These are phyloP conservation scores for Xylaria sp. DNA, from an alignment of 2,329 filamentous ascomycete genomes.

Conservation along the genomic window DNA sequence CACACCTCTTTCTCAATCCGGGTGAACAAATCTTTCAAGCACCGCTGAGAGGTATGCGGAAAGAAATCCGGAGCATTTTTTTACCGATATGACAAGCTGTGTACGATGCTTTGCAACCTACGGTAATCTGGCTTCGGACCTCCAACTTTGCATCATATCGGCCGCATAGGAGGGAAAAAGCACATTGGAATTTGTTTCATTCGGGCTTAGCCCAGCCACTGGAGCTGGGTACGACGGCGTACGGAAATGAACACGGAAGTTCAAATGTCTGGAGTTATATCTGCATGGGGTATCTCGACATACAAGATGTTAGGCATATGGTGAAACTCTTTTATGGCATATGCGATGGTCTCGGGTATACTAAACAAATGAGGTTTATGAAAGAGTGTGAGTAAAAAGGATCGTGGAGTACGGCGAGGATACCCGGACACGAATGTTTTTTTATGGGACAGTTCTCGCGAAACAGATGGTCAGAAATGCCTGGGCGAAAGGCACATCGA, in stretches of 20 bases:
- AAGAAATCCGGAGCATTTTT: slow-evolving; percentile 9
- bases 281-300: slow-evolving; percentile 28
- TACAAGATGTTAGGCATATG: slow-evolving; percentile 32
- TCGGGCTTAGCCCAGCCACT: slow-evolving; percentile 21
- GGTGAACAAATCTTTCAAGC: slow-evolving; percentile 33
- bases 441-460: slow-evolving; percentile 34
- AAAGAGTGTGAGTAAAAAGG: slow-evolving; percentile 29
- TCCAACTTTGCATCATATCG: slow-evolving; percentile 33
- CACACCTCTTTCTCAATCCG: slow-evolving; percentile 55
- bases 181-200: slow-evolving; percentile 35
- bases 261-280: slow-evolving; percentile 27
- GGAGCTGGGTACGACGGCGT: slow-evolving; percentile 34
- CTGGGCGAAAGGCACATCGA: slow-evolving; percentile 33
- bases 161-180: slow-evolving; percentile 36
- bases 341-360: slow-evolving; percentile 37
- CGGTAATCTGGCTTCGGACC: slow-evolving; percentile 19
- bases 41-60: slow-evolving; percentile 1
- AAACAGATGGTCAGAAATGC: slow-evolving; percentile 20
- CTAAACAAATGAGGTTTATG: slow-evolving; percentile 37
- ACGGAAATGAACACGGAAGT: slow-evolving; percentile 33
- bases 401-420: slow-evolving; percentile 37
- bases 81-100: slow-evolving; percentile 20
- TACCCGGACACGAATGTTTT: slow-evolving; percentile 38
- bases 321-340: slow-evolving; percentile 33
- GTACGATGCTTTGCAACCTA: slow-evolving; percentile 25